Evolutionary conservation across 1,284 basidiomycete genomes (phyloP), one percentile per base, ranked within the genome.

Genomic region (Puccinia coronata): DNA sequence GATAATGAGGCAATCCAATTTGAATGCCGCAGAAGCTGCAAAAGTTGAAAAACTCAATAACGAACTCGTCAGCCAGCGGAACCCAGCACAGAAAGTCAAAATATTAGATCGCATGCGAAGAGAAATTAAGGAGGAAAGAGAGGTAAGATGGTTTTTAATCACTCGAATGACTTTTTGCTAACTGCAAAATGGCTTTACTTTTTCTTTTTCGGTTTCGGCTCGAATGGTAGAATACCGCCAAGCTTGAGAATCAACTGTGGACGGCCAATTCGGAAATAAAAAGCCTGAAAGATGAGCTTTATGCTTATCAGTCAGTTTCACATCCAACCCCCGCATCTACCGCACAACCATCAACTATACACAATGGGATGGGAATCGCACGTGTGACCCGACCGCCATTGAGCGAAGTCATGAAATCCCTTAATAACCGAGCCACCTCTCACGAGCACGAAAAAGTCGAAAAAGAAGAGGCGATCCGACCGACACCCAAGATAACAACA

Each of bases 31-130:
- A 43, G 65, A 71, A 47, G 67, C 67, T 25, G 77, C 69, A 39
- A 80, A 80, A 34, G 39, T 80, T 25, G 77, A 65, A 25, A 31
- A 67, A 34, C 53, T 80, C 4, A 80, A 80, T 31, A 51, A 36
- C 9, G 77, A 80, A 20, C 67, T 80, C 5, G 67, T 80, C 39
- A 80, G 77, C 49, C 77, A 80, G 18, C 77, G 70, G 43, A 80
- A 80, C 41, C 77, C 77, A 47, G 67, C 67, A 34, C 77, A 80
- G 61, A 70, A 57, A 71, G 49, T 80, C 2, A 70, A 71, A 47
- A 69, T 80, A 9, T 39, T 80, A 8, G 77, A 80, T 36, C 65
- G 77, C 25, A 70, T 80, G 34, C 41, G 77, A 11, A 70, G 51
- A 59, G 77, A 80, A 71, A 43, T 65, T 14, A 80, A 71, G 43